Conservation (phyloP, 257 asterid species). For the Asclepias syriaca region DNA sequence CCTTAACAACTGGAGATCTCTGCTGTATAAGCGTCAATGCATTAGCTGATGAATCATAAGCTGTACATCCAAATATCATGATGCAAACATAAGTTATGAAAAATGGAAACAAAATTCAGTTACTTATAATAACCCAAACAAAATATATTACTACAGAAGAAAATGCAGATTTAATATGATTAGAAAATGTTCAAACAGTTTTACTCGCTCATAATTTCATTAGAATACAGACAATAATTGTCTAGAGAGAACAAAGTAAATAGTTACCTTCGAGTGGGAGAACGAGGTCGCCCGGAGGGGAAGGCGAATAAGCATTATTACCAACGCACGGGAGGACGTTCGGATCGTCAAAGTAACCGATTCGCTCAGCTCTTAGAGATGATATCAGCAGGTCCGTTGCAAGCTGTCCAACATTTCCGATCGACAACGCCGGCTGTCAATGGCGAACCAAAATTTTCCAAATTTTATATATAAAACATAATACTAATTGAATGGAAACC, state of each 20-base stretch:
- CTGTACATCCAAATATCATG: conserved; percentile 33
- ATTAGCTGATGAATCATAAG: conserved; percentile 53
- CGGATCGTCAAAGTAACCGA: conserved; percentile 78
- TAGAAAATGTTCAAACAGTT: not conserved
- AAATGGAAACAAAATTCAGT: not conserved
- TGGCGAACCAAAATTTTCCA: not conserved
- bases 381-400: conserved; percentile 84
- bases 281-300: conserved; percentile 68
- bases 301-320: conserved; percentile 77
- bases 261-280: conserved; percentile 79
- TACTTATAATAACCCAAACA: not conserved
- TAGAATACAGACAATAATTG: not conserved
- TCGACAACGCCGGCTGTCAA: conserved; percentile 78
- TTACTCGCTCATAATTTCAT: not conserved
- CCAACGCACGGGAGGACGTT: conserved; percentile 93
- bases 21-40: conserved; percentile 74
- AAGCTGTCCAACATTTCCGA: conserved; percentile 94
- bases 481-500: not conserved
- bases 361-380: conserved; percentile 53
- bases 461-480: too few species aligned
- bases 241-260: not conserved
- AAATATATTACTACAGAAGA: not conserved
- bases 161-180: not conserved
- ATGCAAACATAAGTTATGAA: not conserved
- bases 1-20: conserved; percentile 93